phyloP scores from a whole-genome alignment of 2,329 filamentous ascomycete species.

The Ophiostoma montium region DNA sequence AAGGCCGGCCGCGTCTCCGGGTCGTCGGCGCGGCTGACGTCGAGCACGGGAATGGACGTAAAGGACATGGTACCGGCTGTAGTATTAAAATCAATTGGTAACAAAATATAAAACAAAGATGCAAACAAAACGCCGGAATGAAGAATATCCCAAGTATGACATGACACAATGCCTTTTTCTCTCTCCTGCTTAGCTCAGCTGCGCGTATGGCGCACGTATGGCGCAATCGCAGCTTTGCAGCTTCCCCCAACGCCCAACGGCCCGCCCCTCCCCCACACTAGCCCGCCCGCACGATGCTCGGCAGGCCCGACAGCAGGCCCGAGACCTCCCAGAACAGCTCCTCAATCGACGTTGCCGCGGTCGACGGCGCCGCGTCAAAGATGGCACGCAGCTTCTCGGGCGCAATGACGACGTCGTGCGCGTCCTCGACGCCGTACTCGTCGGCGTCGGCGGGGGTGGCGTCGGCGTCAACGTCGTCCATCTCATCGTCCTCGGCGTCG shows the following conservation, averaged over 20 bases:
- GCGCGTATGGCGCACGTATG: too few relatives aligned
- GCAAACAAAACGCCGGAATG: too few relatives aligned
- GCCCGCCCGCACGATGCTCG: constrained; percentile 5
- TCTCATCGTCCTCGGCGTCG: constrained; percentile 27
- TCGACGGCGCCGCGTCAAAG: constrained; percentile 55
- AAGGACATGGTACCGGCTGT: constrained; percentile 43
- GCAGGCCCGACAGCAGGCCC: constrained; percentile 36
- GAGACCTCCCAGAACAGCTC: constrained; percentile 65
- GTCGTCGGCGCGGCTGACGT: constrained; percentile 52
- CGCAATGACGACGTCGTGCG: constrained; percentile 46
- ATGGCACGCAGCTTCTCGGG: constrained; percentile 55
- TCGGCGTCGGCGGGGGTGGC: constrained; percentile 19
- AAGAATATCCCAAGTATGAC: too few relatives aligned
- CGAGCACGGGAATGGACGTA: constrained; percentile 61
- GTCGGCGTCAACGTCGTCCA: constrained; percentile 23
- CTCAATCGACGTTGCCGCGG: constrained; percentile 56
- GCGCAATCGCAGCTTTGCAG: background rate
- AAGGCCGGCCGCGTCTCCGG: constrained; percentile 57
- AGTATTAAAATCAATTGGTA: background rate
- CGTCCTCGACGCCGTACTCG: constrained; percentile 22
- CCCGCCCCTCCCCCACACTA: background rate
- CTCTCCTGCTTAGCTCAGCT: too few relatives aligned
- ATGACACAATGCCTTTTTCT: too few relatives aligned
- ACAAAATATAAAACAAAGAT: background rate
- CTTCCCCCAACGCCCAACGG: too few relatives aligned